A percentile compares a stretch with the other conserved stretches of the same genome.
phyloP scores from a whole-genome alignment of 2,329 filamentous ascomycete species.

The Fusarium liriodendri region DNA sequence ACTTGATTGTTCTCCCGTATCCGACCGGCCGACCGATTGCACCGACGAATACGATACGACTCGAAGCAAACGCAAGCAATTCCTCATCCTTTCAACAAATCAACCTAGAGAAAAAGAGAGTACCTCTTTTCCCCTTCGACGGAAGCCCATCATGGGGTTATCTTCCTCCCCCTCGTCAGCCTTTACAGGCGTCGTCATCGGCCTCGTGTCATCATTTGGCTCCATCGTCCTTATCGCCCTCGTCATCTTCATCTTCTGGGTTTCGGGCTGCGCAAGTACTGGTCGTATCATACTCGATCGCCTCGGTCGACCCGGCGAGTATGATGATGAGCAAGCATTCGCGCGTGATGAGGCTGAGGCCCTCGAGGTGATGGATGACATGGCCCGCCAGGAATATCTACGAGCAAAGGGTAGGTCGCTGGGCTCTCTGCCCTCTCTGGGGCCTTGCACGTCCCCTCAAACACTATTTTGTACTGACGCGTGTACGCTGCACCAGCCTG shows the following conservation, averaged over 20 bases:
- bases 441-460: neutral
- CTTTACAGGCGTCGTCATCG: slow-evolving; percentile 87
- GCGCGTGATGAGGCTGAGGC: slow-evolving; percentile 94
- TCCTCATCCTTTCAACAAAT: neutral
- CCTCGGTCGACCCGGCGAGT: slow-evolving; percentile 93
- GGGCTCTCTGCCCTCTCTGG: neutral
- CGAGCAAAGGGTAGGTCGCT: slow-evolving; percentile 84
- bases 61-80: slow-evolving; percentile 30
- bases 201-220: slow-evolving; percentile 92
- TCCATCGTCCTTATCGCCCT: slow-evolving; percentile 87
- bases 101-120: neutral
- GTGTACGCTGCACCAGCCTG: slow-evolving; percentile 72
- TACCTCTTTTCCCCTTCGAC: neutral
- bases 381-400: slow-evolving; percentile 89
- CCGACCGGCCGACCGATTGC: slow-evolving; percentile 32
- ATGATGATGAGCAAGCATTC: slow-evolving; percentile 97
- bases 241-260: slow-evolving; percentile 93
- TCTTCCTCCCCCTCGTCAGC: slow-evolving; percentile 55
- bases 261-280: slow-evolving; percentile 73
- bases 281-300: slow-evolving; percentile 94
- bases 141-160: slow-evolving; percentile 44
- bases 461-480: slow-evolving; percentile 26
- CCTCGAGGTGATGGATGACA: slow-evolving; percentile 93
- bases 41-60: slow-evolving; percentile 31
- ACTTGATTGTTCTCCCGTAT: slow-evolving; percentile 31